A percentile compares a stretch with the other conserved stretches of the same genome.
These are phyloP conservation scores for Takashimella tepidaria DNA, from an alignment of 1,284 basidiomycete species.

Conservation along the genomic window DNA sequence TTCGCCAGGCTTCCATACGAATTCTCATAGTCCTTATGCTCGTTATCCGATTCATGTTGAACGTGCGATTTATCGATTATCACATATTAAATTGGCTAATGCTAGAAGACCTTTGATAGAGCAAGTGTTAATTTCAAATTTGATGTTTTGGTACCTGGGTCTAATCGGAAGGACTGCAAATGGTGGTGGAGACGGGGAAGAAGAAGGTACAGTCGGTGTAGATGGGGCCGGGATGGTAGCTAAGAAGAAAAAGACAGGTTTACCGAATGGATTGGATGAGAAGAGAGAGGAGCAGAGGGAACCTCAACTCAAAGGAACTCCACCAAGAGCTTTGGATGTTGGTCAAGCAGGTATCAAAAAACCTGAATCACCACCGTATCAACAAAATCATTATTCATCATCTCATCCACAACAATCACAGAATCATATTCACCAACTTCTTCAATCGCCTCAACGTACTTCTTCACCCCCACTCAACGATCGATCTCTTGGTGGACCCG, in stretches of 20 bases:
- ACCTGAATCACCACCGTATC: constrained; percentile 51
- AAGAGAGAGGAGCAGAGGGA: constrained; percentile 30
- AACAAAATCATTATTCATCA: neutral
- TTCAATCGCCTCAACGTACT: neutral
- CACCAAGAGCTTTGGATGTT: constrained; percentile 33
- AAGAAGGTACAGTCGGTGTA: neutral
- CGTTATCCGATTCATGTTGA: constrained; percentile 98
- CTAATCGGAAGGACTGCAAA: constrained; percentile 72
- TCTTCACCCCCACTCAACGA: neutral
- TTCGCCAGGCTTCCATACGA: constrained; percentile 52
- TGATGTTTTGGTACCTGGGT: constrained; percentile 99
- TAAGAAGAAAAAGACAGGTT: constrained; percentile 48
- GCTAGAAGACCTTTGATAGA: constrained; percentile 93
- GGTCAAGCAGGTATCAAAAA: constrained; percentile 35
- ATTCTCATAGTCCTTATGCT: constrained; percentile 59
- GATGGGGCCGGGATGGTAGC: constrained; percentile 36
- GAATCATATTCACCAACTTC: neutral
- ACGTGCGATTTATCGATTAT: constrained; percentile 91
- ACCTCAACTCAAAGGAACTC: constrained; percentile 46
- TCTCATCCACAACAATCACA: neutral
- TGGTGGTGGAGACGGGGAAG: constrained; percentile 4
- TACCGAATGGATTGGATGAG: constrained; percentile 46
- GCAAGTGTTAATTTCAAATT: constrained; percentile 95
- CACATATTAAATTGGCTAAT: constrained; percentile 98
- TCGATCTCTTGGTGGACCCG: no score